Evolutionary conservation across 345 rosid species (phyloP).

Genomic region (Schrenkiella parvula): DNA sequence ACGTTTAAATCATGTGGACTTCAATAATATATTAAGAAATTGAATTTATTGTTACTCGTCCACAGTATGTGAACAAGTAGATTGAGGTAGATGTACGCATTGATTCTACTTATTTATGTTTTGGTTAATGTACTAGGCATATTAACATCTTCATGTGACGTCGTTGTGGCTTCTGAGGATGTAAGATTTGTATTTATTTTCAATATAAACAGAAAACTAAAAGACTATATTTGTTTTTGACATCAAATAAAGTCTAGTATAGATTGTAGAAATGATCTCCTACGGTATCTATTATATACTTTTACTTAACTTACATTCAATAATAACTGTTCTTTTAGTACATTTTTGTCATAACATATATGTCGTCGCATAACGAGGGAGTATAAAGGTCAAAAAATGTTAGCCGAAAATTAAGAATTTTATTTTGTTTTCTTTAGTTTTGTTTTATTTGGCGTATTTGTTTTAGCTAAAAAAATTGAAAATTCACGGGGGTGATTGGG

Average conservation of each 20-base stretch:
- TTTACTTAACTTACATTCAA: slow-evolving; percentile 11
- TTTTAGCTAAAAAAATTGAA: neutral
- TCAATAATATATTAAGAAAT: neutral
- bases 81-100: slow-evolving; percentile 17
- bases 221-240: neutral
- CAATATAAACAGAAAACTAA: neutral
- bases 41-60: slow-evolving; percentile 9
- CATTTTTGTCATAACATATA: slow-evolving; percentile 24
- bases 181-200: neutral
- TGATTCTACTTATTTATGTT: slow-evolving; percentile 1
- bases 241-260: neutral
- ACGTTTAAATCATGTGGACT: neutral
- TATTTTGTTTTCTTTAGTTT: neutral
- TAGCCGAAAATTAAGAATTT: slow-evolving; percentile 6
- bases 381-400: slow-evolving; percentile 13
- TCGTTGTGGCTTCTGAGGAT: neutral
- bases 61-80: slow-evolving; percentile 18
- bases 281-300: slow-evolving; percentile 3
- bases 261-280: neutral
- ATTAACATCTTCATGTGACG: slow-evolving; percentile 12
- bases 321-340: slow-evolving; percentile 19
- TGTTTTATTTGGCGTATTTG: slow-evolving; percentile 7
- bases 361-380: slow-evolving; percentile 31
- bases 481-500: slow-evolving; percentile 5
- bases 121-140: slow-evolving; percentile 23